Evolutionary conservation across 2,329 filamentous ascomycete genomes (phyloP), one percentile per base, ranked within the genome.

Genomic region (Colletotrichum tanaceti): DNA sequence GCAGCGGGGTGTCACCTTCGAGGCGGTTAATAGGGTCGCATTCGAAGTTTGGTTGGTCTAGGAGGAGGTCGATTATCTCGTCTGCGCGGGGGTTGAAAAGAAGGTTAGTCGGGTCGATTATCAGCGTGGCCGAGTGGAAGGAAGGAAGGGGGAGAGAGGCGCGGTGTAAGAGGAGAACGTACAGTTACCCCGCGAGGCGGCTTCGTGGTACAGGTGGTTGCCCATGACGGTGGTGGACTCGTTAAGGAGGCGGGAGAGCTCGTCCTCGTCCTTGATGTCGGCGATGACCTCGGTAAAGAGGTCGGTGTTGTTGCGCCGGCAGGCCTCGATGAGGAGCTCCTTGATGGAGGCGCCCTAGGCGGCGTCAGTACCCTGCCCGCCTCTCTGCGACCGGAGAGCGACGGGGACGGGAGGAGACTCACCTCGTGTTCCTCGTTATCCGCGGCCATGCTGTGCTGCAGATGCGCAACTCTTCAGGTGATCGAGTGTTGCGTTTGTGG

Each of bases 311-410:
- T 98, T 95, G 76, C 94, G 89, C 70, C 95, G 93, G 82, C 93
- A 97, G 75, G 96, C 93, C 84, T 97, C 95, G 81, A 98, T 89
- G 74, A 98, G 88, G 76, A 93, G 88, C 83, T 98, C 95, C 79
- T 90, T 87, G 54, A 90, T 89, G 69, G 93, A 93, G 74, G 95
- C 95, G 78, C 95, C 96, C 91, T 97, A 75, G 14, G 46, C 20
- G 39, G 6, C 22, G 39, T 58, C 43, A 58, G 43, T 58, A 4
- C 62, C 53, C 71, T 64, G 54, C 5, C 16, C 6, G 14, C 44
- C 6, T 20, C 4, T 53, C 28, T n/a, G 18, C 49, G 5, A 9
- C 4, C 28, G n/a, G 7, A 52, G 14, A 18, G 11, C 11, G 28
- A 20, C 18, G 28, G 35, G 10, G 22, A n/a, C 5, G 28, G 3